phyloP scores from a whole-genome alignment of 169 alveolate species.

The Eimeria zaria region DNA sequence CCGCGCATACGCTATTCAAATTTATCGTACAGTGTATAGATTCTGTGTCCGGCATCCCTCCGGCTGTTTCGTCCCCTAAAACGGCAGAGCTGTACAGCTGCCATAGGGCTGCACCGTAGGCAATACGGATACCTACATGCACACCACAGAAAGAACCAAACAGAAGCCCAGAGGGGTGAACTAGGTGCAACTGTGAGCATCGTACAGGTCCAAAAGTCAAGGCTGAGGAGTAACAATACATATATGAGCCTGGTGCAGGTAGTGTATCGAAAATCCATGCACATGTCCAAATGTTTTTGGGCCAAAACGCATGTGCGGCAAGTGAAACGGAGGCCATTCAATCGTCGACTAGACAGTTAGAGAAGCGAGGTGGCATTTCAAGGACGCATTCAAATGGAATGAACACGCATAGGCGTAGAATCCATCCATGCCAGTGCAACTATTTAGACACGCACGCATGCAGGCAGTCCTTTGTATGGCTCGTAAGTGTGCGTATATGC shows the following conservation, averaged over 20 bases:
- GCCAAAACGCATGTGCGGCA: background rate
- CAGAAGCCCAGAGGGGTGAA: background rate
- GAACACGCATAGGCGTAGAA: background rate
- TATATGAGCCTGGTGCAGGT: background rate
- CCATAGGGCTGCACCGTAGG: conserved; percentile 28
- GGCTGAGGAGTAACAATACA: no score
- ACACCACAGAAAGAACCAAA: background rate
- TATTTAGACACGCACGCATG: background rate
- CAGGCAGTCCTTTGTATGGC: background rate
- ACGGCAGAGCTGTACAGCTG: conserved; percentile 41
- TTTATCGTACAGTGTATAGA: background rate
- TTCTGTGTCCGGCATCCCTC: background rate
- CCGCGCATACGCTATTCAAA: background rate
- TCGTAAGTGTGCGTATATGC: background rate
- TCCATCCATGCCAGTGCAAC: background rate
- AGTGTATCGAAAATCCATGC: background rate
- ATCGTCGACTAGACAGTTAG: background rate
- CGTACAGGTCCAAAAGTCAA: background rate
- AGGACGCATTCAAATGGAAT: background rate
- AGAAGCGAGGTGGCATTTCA: background rate
- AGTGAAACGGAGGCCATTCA: background rate
- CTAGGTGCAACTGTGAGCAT: background rate
- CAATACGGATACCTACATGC: conserved; percentile 25
- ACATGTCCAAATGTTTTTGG: background rate
- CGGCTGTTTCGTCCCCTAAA: background rate